phyloP scores from a whole-genome alignment of 345 rosid species.

The Citrus sp. region DNA sequence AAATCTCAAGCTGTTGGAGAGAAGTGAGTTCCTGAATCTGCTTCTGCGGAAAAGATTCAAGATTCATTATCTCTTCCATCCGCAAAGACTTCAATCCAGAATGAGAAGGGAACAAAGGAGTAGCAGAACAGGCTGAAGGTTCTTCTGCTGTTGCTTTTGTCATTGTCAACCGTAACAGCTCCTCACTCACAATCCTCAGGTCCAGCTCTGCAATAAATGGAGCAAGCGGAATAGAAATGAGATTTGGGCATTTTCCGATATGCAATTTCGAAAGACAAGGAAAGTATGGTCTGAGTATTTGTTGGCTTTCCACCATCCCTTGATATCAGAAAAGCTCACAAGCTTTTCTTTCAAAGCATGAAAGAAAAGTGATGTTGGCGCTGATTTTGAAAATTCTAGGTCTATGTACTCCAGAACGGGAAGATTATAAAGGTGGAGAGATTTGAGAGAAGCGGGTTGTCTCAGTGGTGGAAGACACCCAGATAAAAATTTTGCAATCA shows the following conservation, averaged over 20 bases:
- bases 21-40: background rate
- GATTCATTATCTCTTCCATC: background rate
- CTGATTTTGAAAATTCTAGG: background rate
- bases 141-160: background rate
- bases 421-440: background rate
- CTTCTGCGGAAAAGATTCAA: background rate
- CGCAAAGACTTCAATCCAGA: background rate
- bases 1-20: background rate
- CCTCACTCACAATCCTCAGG: background rate
- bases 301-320: slow-evolving; percentile 9
- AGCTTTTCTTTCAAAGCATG: slow-evolving; percentile 7
- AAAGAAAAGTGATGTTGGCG: background rate
- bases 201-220: slow-evolving; percentile 8
- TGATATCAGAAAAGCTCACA: background rate
- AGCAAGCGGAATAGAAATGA: background rate
- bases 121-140: background rate
- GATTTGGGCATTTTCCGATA: slow-evolving; percentile 5
- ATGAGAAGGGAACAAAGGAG: background rate
- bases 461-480: background rate
- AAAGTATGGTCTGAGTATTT: background rate
- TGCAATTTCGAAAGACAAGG: background rate
- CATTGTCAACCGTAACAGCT: background rate
- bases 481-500: background rate
- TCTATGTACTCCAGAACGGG: slow-evolving; percentile 3
- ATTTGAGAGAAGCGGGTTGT: background rate